Evolutionary conservation across 75 land plant species (phyloP), one percentile per base, ranked within the genome.

Genomic region (Cryptomeria japonica): DNA sequence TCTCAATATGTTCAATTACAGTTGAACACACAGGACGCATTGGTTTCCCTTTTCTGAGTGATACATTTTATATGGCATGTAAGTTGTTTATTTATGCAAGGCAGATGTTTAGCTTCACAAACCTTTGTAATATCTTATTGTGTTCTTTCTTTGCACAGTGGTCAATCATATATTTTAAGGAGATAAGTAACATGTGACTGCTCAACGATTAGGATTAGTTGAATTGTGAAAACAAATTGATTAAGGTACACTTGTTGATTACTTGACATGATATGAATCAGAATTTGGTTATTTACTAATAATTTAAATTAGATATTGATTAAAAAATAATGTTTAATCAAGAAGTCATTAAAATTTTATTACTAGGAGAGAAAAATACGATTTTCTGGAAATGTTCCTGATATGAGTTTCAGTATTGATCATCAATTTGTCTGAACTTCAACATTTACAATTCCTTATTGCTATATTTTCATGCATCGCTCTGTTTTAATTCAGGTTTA

Each of bases 341-440:
- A 82, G 39, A 28, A 19, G 3, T 39, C 42, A 39, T 41, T 3
- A 44, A 28, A 28, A 25, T 18, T 22, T 82, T 25, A 44, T 82
- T 44, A 44, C 25, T 28, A 28, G 22, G 44, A 44, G 49, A 47
- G 49, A 8, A 47, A 47, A 47, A 47, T 47, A 47, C n/a, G 13
- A 46, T 82, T 44, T 82, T 11, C 18, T 25, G 28, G 47, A 80
- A 42, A 82, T 46, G 84, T 44, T 82, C 31, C 32, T 82, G 16
- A 82, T 22, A 80, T 44, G 84, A 41, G 84, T 82, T 82, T 82
- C 31, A 19, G n/a, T 42, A 73, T 73, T n/a, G 28, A n/a, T 31
- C 13, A 72, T 31, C 11, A 68, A 16, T 68, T 68, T 68, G 16
- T 5, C 34, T 41, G 41, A 25, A 80, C 37, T 77, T 77, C 13